These are phyloP conservation scores for Uronychia binucleata DNA, from an alignment of 73 alveolate genomes.

Conservation along the genomic window DNA sequence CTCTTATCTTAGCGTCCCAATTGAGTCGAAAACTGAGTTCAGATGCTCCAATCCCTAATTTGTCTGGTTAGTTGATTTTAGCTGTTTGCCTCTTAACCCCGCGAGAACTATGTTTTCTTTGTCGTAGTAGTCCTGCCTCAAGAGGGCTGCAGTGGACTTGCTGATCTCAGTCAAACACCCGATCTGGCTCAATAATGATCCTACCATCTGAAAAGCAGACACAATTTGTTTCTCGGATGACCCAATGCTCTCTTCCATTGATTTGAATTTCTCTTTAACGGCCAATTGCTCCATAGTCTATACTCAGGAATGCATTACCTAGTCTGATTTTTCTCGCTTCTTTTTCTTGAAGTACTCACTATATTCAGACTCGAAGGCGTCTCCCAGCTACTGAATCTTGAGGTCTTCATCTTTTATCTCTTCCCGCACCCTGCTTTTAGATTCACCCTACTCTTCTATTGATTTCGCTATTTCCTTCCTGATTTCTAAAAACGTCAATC, in stretches of 20 bases:
- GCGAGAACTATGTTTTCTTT: not conserved
- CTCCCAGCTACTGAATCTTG: not conserved
- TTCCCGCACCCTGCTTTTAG: not conserved
- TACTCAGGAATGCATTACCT: too few relatives aligned
- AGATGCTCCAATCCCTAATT: too few relatives aligned
- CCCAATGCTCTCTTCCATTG: too few relatives aligned
- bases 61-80: too few relatives aligned
- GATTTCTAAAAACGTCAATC: not conserved
- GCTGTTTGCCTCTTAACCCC: not conserved
- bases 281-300: too few relatives aligned
- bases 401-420: not conserved
- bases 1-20: too few relatives aligned
- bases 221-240: too few relatives aligned
- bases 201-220: too few relatives aligned
- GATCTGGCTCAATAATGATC: too few relatives aligned
- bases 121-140: not conserved
- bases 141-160: not conserved
- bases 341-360: not conserved
- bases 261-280: too few relatives aligned
- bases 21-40: too few relatives aligned
- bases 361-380: not conserved
- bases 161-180: not conserved
- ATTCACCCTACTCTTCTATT: too few relatives aligned
- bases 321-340: not conserved
- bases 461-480: not conserved